Conservation (phyloP, 2,329 filamentous ascomycete genomes). For the Neonectria hederae region DNA sequence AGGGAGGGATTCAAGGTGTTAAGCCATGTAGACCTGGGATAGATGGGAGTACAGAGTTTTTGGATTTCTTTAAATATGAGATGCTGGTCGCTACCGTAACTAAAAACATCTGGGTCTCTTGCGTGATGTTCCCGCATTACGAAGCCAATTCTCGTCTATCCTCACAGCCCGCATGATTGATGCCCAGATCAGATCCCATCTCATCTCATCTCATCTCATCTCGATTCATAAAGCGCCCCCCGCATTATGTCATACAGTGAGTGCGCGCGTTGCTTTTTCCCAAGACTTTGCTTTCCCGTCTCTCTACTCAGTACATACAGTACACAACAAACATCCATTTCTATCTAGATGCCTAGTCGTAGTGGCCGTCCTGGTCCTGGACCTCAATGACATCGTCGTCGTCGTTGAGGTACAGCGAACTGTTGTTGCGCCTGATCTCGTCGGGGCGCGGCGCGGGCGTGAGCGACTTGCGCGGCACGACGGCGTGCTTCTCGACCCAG, state of each 20-base stretch:
- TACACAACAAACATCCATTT: background rate
- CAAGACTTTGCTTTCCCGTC: background rate
- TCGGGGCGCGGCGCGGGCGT: slow-evolving; percentile 15
- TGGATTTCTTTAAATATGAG: background rate
- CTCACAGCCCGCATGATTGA: background rate
- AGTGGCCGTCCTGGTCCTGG: slow-evolving; percentile 37
- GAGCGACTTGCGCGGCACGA: slow-evolving; percentile 35
- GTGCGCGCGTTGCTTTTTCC: background rate
- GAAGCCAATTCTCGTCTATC: background rate
- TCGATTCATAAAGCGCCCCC: slow-evolving; percentile 4
- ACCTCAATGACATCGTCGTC: slow-evolving; percentile 43
- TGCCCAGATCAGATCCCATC: slow-evolving; percentile 12
- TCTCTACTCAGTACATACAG: background rate
- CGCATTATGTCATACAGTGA: slow-evolving; percentile 1
- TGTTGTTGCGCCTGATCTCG: slow-evolving; percentile 36
- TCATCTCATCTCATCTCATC: slow-evolving; percentile 18
- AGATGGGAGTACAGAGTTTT: background rate
- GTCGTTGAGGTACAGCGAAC: slow-evolving; percentile 40
- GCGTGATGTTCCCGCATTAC: background rate
- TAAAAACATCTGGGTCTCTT: background rate
- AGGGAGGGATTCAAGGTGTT: background rate
- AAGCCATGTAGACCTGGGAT: background rate
- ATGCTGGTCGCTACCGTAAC: slow-evolving; percentile 6
- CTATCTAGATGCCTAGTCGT: slow-evolving; percentile 29
- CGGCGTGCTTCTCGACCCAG: slow-evolving; percentile 51